These are phyloP conservation scores for Epichloe sp. DNA, from an alignment of 2,329 filamentous ascomycete species.

Conservation along the genomic window DNA sequence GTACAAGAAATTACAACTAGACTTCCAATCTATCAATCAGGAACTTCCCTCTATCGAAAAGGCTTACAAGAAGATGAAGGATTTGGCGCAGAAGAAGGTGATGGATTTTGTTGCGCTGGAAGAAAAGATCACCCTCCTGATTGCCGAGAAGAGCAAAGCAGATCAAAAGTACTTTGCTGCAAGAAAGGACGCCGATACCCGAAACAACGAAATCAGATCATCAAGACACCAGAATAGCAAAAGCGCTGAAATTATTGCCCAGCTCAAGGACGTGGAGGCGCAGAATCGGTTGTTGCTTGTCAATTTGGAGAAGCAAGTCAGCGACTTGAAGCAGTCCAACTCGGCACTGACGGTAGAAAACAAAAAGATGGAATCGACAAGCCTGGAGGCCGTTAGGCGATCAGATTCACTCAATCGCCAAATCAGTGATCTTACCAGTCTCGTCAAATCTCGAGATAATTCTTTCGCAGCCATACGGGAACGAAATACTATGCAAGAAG, in stretches of 20 bases:
- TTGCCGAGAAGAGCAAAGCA: slow-evolving; percentile 85
- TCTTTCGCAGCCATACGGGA: slow-evolving; percentile 37
- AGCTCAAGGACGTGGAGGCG: slow-evolving; percentile 81
- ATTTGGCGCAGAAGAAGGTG: slow-evolving; percentile 75
- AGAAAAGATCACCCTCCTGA: slow-evolving; percentile 60
- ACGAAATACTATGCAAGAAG: slow-evolving; percentile 48
- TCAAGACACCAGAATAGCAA: slow-evolving; percentile 75
- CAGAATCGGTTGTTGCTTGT: slow-evolving; percentile 61
- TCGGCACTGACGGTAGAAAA: slow-evolving; percentile 57
- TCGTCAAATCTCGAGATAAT: slow-evolving; percentile 65
- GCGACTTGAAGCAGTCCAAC: slow-evolving; percentile 69
- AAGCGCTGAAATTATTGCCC: slow-evolving; percentile 84
- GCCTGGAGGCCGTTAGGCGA: slow-evolving; percentile 54
- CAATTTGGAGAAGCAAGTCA: slow-evolving; percentile 83
- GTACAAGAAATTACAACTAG: slow-evolving; percentile 61
- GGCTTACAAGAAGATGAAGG: slow-evolving; percentile 81
- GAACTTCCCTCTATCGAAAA: slow-evolving; percentile 83
- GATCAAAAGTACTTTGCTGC: slow-evolving; percentile 97
- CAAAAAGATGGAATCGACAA: slow-evolving; percentile 60
- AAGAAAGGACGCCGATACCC: slow-evolving; percentile 83
- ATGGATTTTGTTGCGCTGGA: slow-evolving; percentile 63
- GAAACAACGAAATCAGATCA: slow-evolving; percentile 66
- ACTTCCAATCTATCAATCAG: slow-evolving; percentile 72
- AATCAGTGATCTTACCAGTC: slow-evolving; percentile 59
- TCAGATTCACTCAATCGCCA: slow-evolving; percentile 64